Percentiles rank a stretch among this genome's conserved stretches.
These are phyloP conservation scores for Suillus ampliporus DNA, from an alignment of 768 basidiomycete genomes.

Conservation along the genomic window DNA sequence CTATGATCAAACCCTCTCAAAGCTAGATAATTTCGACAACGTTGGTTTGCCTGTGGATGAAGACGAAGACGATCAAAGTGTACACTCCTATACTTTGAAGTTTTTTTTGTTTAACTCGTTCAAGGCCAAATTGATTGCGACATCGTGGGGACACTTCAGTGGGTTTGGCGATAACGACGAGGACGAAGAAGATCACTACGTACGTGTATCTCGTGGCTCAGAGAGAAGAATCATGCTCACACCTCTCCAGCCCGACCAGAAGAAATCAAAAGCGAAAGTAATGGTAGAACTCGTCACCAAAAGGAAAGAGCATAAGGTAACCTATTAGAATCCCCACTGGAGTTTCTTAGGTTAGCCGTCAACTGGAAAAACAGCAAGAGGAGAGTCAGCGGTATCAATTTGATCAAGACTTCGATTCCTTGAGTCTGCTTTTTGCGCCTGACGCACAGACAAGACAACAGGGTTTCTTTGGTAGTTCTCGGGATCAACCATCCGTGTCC, in stretches of 20 bases:
- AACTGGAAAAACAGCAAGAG: conserved; percentile 85
- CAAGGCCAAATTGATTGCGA: conserved; percentile 71
- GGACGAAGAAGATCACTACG: conserved; percentile 56
- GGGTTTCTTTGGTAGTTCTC: conserved; percentile 34
- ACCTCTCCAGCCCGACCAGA: conserved; percentile 68
- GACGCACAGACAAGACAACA: conserved; percentile 51
- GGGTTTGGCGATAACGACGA: conserved; percentile 80
- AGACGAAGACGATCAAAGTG: conserved; percentile 54
- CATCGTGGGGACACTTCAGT: conserved; percentile 82
- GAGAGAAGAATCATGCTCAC: conserved; percentile 6
- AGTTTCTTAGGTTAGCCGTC: conserved; percentile 71
- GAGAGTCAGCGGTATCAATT: conserved; percentile 87
- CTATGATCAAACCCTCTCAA: conserved; percentile 88
- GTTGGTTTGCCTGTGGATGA: conserved; percentile 59
- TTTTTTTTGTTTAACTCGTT: conserved; percentile 11
- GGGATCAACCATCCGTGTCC: background rate
- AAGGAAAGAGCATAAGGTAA: conserved; percentile 93
- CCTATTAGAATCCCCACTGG: background rate
- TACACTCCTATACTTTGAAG: conserved; percentile 17
- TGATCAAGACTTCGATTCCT: conserved; percentile 83
- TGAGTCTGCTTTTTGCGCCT: conserved; percentile 74
- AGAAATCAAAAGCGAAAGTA: conserved; percentile 93
- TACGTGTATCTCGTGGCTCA: conserved; percentile 31
- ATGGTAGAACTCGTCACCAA: conserved; percentile 99
- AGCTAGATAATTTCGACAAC: conserved; percentile 83